Conservation (phyloP, 2,329 filamentous ascomycete species). For the Colletotrichum euphorbiae region DNA sequence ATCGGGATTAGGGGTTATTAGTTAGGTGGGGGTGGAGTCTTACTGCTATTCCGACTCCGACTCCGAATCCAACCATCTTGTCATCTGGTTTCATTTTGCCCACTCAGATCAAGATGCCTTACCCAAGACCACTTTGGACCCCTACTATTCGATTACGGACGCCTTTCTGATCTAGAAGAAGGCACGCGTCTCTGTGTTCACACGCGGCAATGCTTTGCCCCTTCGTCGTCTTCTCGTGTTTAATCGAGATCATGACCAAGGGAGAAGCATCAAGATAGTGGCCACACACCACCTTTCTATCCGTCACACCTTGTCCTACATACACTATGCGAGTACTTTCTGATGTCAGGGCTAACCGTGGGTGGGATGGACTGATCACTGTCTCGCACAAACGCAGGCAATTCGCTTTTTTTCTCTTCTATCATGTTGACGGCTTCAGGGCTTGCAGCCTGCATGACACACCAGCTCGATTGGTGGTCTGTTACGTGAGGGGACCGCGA, state of each 20-base stretch:
- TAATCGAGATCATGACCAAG: constrained; percentile 36
- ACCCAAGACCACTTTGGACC: constrained; percentile 5
- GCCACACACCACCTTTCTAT: constrained; percentile 29
- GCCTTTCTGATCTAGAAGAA: constrained; percentile 18
- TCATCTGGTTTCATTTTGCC: constrained; percentile 9
- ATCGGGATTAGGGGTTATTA: no score
- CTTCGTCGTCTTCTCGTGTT: constrained; percentile 21
- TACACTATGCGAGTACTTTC: constrained; percentile 35
- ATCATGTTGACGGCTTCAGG: constrained; percentile 31
- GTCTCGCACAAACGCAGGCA: constrained; percentile 29
- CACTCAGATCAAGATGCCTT: constrained; percentile 9
- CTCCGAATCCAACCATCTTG: not conserved
- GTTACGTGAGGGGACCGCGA: constrained; percentile 25
- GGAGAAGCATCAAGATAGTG: not conserved
- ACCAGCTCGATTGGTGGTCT: constrained; percentile 25
- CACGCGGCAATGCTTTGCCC: constrained; percentile 22
- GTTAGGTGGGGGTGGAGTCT: no score
- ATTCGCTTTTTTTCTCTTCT: constrained; percentile 9
- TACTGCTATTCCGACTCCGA: not conserved
- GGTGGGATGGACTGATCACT: constrained; percentile 32
- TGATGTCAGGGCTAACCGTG: constrained; percentile 35
- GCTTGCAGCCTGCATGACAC: constrained; percentile 36
- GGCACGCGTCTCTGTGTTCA: constrained; percentile 24
- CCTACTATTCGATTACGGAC: constrained; percentile 13
- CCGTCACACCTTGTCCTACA: constrained; percentile 27